Evolutionary conservation across 495 filamentous ascomycete genomes (phyloP).

Genomic region (Penicillium ochrochloron): DNA sequence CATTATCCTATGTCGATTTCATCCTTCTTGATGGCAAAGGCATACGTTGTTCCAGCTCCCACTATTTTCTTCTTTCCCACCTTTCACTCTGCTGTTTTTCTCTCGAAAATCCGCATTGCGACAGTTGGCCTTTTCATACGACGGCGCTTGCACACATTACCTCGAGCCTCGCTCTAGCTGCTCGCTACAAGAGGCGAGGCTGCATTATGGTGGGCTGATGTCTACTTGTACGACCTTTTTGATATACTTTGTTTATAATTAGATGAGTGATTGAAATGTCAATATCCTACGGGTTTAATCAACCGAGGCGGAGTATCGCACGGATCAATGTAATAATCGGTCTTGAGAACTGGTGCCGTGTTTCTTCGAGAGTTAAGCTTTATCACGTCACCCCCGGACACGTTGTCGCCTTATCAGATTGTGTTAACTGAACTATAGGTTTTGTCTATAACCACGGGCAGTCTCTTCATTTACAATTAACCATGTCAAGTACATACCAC

Average conservation of each 20-base stretch:
- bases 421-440: no score
- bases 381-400: background rate
- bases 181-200: conserved; percentile 7
- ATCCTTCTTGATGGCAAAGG: background rate
- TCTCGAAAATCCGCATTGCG: no score
- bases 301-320: background rate
- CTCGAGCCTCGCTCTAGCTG: background rate
- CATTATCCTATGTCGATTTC: background rate
- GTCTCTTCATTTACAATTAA: no score
- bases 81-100: background rate
- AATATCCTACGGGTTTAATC: conserved; percentile 16
- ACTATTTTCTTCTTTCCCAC: background rate
- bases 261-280: conserved; percentile 27
- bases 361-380: background rate
- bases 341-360: background rate
- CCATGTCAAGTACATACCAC: no score
- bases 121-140: conserved; percentile 1
- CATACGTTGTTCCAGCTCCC: background rate
- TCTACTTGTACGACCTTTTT: conserved; percentile 6
- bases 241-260: conserved; percentile 33
- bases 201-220: conserved; percentile 13
- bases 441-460: no score
- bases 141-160: conserved; percentile 13
- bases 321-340: no score
- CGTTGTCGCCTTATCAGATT: background rate